Percentiles rank a stretch among this genome's conserved stretches.
These are phyloP conservation scores for Dactylorhiza incarnata DNA, from an alignment of 106 monocot species.

Conservation along the genomic window DNA sequence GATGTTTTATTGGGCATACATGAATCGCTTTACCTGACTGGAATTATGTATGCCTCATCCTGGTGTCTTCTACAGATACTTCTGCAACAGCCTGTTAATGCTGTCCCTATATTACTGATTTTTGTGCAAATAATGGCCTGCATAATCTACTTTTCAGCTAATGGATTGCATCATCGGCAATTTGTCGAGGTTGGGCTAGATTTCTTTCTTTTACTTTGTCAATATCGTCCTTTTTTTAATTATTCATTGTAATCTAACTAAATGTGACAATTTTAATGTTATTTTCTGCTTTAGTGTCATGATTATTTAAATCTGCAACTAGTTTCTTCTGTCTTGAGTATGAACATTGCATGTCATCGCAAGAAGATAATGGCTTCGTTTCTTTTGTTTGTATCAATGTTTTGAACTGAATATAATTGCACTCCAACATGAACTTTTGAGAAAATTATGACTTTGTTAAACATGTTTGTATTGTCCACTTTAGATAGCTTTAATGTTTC, in stretches of 20 bases:
- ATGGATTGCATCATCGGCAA: slow-evolving; percentile 25
- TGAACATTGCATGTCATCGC: neutral
- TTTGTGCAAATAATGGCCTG: slow-evolving; percentile 50
- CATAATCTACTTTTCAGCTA: slow-evolving; percentile 45
- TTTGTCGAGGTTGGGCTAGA: slow-evolving; percentile 66
- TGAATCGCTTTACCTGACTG: slow-evolving; percentile 45
- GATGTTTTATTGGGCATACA: slow-evolving; percentile 16
- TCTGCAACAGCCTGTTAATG: slow-evolving; percentile 75
- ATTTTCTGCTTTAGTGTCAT: neutral
- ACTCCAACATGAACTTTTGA: neutral
- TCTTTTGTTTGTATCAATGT: neutral
- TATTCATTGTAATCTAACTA: no score
- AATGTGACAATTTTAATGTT: no score
- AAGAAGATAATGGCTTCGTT: neutral
- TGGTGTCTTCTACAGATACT: slow-evolving; percentile 95
- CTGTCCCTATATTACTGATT: slow-evolving; percentile 56
- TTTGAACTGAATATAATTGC: neutral
- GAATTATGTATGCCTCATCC: slow-evolving; percentile 37
- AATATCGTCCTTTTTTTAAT: neutral
- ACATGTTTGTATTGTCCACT: neutral
- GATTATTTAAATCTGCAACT: neutral
- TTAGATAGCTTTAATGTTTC: neutral
- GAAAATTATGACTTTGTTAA: neutral
- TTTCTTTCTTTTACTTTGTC: neutral
- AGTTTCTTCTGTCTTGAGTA: neutral